Evolutionary conservation across 306 rosid species (phyloP).

Genomic region (Cucurbita moschata): DNA sequence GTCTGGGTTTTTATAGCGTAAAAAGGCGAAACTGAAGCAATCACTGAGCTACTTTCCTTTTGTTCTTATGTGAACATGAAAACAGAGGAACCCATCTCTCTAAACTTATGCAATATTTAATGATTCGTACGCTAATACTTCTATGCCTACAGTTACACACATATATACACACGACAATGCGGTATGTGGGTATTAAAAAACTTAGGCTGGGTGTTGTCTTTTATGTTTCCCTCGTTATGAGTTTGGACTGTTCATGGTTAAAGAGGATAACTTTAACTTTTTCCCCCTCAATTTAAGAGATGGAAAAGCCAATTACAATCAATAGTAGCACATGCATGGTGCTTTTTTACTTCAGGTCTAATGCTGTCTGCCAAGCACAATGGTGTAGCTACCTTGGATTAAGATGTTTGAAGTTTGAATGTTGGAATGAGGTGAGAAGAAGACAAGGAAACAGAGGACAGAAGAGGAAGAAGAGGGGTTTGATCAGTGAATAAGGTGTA

Average conservation of each 20-base stretch:
- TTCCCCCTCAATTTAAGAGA: not conserved
- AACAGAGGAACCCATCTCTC: not conserved
- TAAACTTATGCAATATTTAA: not conserved
- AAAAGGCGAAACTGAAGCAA: not conserved
- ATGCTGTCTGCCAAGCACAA: conserved; percentile 5
- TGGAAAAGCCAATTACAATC: not conserved
- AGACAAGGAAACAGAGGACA: not conserved
- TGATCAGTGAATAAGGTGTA: not conserved
- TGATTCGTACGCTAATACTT: conserved; percentile 1
- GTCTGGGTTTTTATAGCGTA: conserved; percentile 36
- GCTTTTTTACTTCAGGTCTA: not conserved
- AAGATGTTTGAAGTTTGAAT: no score
- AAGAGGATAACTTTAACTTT: not conserved
- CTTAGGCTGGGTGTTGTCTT: not conserved
- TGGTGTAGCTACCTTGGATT: not conserved
- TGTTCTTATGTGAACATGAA: conserved; percentile 23
- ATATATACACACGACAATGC: not conserved
- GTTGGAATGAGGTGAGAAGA: not conserved
- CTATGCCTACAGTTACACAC: not conserved
- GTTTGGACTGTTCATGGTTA: not conserved
- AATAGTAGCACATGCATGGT: not conserved
- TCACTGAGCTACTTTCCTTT: conserved; percentile 8
- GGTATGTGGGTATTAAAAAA: not conserved
- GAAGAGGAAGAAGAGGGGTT: not conserved
- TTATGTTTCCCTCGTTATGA: not conserved